phyloP scores from a whole-genome alignment of 2,329 filamentous ascomycete species.

The Trichoderma asperellum region DNA sequence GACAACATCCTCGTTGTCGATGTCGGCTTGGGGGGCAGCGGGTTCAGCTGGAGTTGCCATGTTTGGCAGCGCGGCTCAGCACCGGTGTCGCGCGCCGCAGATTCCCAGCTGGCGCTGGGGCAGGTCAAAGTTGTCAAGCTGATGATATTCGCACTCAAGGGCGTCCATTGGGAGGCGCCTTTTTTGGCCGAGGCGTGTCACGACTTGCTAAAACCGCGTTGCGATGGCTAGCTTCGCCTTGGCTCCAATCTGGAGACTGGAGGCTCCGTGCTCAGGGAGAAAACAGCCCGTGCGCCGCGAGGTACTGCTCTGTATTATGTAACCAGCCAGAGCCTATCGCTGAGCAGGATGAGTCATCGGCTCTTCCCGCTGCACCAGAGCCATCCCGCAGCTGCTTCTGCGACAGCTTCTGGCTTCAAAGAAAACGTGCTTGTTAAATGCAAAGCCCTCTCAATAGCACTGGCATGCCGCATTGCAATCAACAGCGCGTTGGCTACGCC shows the following conservation, averaged over 20 bases:
- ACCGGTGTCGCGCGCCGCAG: neutral
- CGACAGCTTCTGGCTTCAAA: neutral
- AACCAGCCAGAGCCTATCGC: neutral
- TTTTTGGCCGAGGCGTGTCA: constrained; percentile 13
- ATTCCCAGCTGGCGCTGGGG: neutral
- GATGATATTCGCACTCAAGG: neutral
- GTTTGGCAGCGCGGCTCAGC: neutral
- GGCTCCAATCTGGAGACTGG: neutral
- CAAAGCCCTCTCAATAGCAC: neutral
- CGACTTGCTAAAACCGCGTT: constrained; percentile 25
- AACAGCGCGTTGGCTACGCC: neutral
- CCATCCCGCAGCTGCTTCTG: neutral
- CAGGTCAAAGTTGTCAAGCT: neutral
- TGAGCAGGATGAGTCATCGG: constrained; percentile 4
- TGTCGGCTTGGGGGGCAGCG: constrained; percentile 24
- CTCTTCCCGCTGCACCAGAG: neutral
- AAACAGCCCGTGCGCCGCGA: constrained; percentile 6
- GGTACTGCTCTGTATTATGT: neutral
- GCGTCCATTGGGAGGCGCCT: constrained; percentile 22
- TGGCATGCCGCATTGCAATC: neutral
- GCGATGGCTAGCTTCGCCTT: constrained; percentile 11
- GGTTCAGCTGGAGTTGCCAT: constrained; percentile 36
- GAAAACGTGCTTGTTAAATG: neutral
- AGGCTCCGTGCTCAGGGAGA: neutral
- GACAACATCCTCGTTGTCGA: constrained; percentile 35